Evolutionary conservation across 2,329 filamentous ascomycete species (phyloP).

Genomic region (Zasmidium cellare): DNA sequence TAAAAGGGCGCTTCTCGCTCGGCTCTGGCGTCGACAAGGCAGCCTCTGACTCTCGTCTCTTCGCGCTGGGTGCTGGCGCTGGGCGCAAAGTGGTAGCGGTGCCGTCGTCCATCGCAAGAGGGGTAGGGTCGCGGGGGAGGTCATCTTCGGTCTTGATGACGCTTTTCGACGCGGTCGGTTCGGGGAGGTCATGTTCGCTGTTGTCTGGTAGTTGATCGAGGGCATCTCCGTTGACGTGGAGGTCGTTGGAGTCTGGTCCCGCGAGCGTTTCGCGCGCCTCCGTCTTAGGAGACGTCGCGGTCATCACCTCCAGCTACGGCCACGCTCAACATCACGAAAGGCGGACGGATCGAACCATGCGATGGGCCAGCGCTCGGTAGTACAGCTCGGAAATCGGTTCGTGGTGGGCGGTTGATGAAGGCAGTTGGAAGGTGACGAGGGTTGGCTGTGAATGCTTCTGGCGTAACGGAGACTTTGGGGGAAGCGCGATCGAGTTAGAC

Average conservation of each 20-base stretch:
- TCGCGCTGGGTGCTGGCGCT: constrained; percentile 29
- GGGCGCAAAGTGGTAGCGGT: constrained; percentile 17
- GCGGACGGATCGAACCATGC: constrained; percentile 6
- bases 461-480: neutral
- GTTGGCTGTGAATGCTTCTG: neutral
- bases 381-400: neutral
- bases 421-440: neutral
- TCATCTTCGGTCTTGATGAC: neutral
- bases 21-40: constrained; percentile 19
- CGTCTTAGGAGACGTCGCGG: constrained; percentile 14
- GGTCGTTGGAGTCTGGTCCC: neutral
- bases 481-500: neutral
- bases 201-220: neutral
- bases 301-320: constrained; percentile 15
- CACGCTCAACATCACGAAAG: constrained; percentile 15
- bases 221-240: neutral
- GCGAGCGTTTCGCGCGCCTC: constrained; percentile 15
- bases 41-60: constrained; percentile 30
- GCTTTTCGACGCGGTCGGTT: neutral
- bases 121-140: neutral
- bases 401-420: neutral
- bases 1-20: constrained; percentile 40
- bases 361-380: neutral
- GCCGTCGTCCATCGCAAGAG: neutral
- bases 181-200: neutral